phyloP scores from a whole-genome alignment of 176 grass and related monocot species.

The Avena sativa region DNA sequence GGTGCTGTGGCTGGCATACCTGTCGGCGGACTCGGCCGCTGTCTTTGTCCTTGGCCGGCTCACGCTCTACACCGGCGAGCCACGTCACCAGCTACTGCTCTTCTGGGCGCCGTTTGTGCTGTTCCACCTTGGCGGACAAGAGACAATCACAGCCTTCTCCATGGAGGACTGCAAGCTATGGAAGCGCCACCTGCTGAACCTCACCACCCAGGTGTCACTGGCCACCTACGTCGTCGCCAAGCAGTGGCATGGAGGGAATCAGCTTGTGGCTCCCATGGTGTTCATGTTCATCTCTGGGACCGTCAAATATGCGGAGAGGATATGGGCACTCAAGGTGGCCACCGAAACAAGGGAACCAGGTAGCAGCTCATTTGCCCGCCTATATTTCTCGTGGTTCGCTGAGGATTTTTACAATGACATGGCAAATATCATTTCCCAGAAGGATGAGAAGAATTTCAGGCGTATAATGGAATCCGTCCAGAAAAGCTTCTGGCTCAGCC shows the following conservation, averaged over 20 bases:
- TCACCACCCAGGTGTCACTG: slow-evolving; percentile 25
- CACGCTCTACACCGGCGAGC: neutral
- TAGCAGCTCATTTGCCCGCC: no score
- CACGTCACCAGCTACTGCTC: neutral
- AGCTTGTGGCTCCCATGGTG: slow-evolving; percentile 29
- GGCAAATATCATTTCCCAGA: no score
- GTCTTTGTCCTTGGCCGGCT: slow-evolving; percentile 42
- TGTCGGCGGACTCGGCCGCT: slow-evolving; percentile 30
- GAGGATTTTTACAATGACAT: no score
- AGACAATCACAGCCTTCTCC: slow-evolving; percentile 52
- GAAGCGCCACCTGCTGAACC: slow-evolving; percentile 45
- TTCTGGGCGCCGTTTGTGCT: slow-evolving; percentile 62
- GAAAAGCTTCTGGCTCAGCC: no score
- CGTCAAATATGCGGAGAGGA: slow-evolving; percentile 46
- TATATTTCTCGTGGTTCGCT: no score
- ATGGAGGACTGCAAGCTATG: slow-evolving; percentile 51
- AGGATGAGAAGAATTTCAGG: no score
- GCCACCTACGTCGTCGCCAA: slow-evolving; percentile 26
- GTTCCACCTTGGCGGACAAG: slow-evolving; percentile 58
- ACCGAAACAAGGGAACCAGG: no score
- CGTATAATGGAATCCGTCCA: no score
- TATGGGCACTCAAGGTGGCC: neutral
- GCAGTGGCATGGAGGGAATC: slow-evolving; percentile 2
- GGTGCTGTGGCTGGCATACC: slow-evolving; percentile 43
- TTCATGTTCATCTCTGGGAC: slow-evolving; percentile 38